These are phyloP conservation scores for Clonostachys solani DNA, from an alignment of 2,329 filamentous ascomycete species.

Conservation along the genomic window DNA sequence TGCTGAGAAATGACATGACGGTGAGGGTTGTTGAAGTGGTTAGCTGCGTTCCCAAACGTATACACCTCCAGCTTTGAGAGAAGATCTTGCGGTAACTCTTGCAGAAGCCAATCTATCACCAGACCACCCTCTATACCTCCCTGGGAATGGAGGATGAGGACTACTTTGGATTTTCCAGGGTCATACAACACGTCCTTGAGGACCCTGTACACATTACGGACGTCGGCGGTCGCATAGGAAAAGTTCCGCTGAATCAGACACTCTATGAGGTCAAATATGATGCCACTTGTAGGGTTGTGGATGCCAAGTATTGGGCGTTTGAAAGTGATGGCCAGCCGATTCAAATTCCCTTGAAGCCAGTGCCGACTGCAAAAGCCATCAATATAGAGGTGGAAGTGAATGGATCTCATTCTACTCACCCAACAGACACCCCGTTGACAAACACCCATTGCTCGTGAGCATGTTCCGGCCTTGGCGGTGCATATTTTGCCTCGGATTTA, in stretches of 20 bases:
- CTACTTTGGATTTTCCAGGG: conserved; percentile 59
- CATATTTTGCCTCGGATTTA: conserved; percentile 47
- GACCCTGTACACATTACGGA: conserved; percentile 55
- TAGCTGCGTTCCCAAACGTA: conserved; percentile 75
- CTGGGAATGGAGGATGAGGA: conserved; percentile 74
- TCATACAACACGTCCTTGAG: conserved; percentile 63
- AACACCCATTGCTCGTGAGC: conserved; percentile 74
- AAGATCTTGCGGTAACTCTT: conserved; percentile 63
- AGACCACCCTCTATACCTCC: conserved; percentile 71
- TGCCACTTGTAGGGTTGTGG: conserved; percentile 70
- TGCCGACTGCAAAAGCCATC: conserved; percentile 36
- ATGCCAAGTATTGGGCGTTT: conserved; percentile 67
- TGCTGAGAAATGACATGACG: conserved; percentile 41
- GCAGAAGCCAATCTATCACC: conserved; percentile 72
- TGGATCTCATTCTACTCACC: conserved; percentile 32
- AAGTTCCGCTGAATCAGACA: conserved; percentile 75
- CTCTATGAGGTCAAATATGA: conserved; percentile 73
- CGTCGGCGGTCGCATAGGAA: conserved; percentile 65
- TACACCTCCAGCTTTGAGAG: conserved; percentile 69
- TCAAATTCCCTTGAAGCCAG: conserved; percentile 68
- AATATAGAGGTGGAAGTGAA: conserved; percentile 1
- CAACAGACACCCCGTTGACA: conserved; percentile 66
- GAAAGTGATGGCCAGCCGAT: conserved; percentile 69
- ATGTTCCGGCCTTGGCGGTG: conserved; percentile 42
- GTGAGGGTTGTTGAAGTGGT: conserved; percentile 78